Evolutionary conservation across 208 protist species (phyloP), one percentile per base, ranked within the genome.

Genomic region (Naegleria fowleri): DNA sequence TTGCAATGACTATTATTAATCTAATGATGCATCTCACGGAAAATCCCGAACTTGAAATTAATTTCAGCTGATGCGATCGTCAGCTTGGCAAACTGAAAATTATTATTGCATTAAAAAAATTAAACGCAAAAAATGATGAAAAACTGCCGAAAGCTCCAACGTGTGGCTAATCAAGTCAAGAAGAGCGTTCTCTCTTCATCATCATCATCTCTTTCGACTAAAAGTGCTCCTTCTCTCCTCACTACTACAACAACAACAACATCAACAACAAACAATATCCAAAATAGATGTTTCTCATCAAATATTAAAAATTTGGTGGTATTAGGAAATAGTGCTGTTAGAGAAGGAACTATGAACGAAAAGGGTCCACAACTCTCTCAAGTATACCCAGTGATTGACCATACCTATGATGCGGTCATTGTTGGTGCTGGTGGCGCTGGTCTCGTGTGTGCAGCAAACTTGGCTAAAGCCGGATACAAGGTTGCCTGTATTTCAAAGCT

Each of bases 391-490:
- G 94, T 99, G 41, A 97, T 99, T 59, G 98, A 99, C 92, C 98
- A 99, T 95, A 97, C 96, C 22, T 99, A 98, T 93, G 99, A 99
- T 94, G 98, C 97, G 88, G 96, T 99, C 38, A 98, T 99, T 38
- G 98, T 99, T 51, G 99, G 99, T 92, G 98, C 99, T 43, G 99
- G 99, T 89, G 99, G 99, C 93, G 99, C 98, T 33, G 99, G 99
- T 86, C 96, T 99, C 4, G 97, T 98, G 67, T 98, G 98, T 5
- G 98, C 98, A 43, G 98, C 99, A 94, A 98, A 98, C 85, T 95
- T 99, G 22, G 97, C 98, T 33, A 97, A 98, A 90, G 96, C 98
- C 41, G 98, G 99, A 91, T 99, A 98, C 94, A 98, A 99, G 86
- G 97, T 98, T 7, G 98, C 98, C 51, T 99, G 98, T 95, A 96